Evolutionary conservation across 441 rosid genomes (phyloP), one percentile per base, ranked within the genome.

Genomic region (Metrosideros polymorpha): DNA sequence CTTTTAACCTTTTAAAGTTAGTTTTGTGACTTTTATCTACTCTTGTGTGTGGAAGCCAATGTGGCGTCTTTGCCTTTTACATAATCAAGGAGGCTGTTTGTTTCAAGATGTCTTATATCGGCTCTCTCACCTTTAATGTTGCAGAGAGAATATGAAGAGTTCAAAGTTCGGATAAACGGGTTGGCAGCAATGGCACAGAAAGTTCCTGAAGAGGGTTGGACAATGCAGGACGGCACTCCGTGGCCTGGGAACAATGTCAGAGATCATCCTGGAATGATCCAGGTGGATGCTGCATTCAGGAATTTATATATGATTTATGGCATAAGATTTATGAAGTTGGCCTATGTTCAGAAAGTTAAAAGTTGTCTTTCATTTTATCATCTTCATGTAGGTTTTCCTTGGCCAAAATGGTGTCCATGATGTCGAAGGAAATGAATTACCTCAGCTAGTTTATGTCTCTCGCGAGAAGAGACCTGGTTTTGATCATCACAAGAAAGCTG

Each of bases 161-260:
- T 96, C 86, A 97, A 95, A 88, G 93, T 97, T 83, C 89, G 94
- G 77, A 95, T 97, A 90, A 97, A 97, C 87, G 95, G 96, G 52
- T 89, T 97, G 84, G 99, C 96, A 87, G 90, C 98, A n/a, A 95
- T 88, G 83, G 99, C 99, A 82, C 96, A 92, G 87, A 97, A 97
- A 94, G 98, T 95, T 86, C 99, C 99, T 7, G 99, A 97, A 87
- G 99, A 97, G 45, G 99, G 99, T 86, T 98, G 99, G 99, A 96
- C 98, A 18, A 96, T 98, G 99, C 99, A 98, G 92, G 99, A 97
- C 83, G 99, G 99, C 59, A 96, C 98, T 75, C 98, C 97, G 39
- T 97, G 99, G 98, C 99, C 99, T 4, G 99, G 99, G 85, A 97
- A 97, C 89, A 94, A 91, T 89, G 94, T 93, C 75, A 90, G 98